Evolutionary conservation across 805 yeast genomes (phyloP).

Genomic region (Citeromyces matritensis): DNA sequence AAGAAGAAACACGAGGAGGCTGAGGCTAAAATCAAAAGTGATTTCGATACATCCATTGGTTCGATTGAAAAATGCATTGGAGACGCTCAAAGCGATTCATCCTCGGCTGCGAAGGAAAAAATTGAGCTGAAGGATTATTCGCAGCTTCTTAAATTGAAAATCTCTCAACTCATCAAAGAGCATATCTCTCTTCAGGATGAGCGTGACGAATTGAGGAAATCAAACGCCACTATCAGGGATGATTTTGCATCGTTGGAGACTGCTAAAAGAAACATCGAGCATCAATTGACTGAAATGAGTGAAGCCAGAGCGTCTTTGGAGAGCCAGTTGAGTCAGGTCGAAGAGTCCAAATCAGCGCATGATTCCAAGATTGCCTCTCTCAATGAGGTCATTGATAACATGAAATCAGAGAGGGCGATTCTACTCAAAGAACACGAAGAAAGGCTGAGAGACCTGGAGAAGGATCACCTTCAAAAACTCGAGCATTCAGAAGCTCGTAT

Average conservation of each 20-base stretch:
- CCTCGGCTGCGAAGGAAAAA: too few species aligned
- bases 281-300: neutral
- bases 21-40: too few species aligned
- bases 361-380: neutral
- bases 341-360: neutral
- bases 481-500: conserved; percentile 9
- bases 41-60: too few species aligned
- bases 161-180: too few species aligned
- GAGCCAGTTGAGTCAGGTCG: neutral
- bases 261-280: neutral
- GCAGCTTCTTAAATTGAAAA: too few species aligned
- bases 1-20: too few species aligned
- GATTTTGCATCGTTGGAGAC: conserved; percentile 1
- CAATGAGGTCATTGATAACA: neutral
- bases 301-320: neutral
- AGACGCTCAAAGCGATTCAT: too few species aligned
- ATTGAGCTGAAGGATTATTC: too few species aligned
- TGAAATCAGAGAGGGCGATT: neutral
- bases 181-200: too few species aligned
- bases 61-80: too few species aligned
- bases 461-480: neutral
- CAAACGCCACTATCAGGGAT: conserved; percentile 5
- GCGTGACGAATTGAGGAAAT: conserved; percentile 4
- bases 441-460: neutral
- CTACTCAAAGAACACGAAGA: neutral